phyloP scores from a whole-genome alignment of 495 filamentous ascomycete species.

The Aspergillus biplanus region DNA sequence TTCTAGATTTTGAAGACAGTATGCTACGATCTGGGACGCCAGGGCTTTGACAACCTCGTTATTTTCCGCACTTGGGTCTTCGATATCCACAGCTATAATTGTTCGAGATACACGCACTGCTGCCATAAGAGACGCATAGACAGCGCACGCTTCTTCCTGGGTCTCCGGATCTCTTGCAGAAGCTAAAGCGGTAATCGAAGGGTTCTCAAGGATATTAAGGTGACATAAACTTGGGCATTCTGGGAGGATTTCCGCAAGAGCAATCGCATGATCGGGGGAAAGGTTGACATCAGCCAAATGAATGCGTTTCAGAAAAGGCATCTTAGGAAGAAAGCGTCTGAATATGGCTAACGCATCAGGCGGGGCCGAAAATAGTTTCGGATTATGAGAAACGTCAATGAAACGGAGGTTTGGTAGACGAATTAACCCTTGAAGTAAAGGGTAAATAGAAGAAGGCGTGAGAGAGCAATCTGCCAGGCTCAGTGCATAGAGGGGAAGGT shows the following conservation, averaged over 20 bases:
- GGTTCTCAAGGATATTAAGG: slow-evolving; percentile 86
- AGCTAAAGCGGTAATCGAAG: slow-evolving; percentile 66
- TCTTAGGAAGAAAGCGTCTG: slow-evolving; percentile 80
- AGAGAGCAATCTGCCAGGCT: slow-evolving; percentile 89
- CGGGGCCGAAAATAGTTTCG: slow-evolving; percentile 70
- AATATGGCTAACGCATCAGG: slow-evolving; percentile 78
- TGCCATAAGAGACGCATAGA: slow-evolving; percentile 90
- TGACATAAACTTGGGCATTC: slow-evolving; percentile 84
- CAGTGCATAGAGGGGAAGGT: slow-evolving; percentile 74
- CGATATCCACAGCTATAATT: slow-evolving; percentile 89
- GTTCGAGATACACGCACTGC: slow-evolving; percentile 82
- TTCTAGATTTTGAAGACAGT: slow-evolving; percentile 91
- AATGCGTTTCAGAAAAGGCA: slow-evolving; percentile 79
- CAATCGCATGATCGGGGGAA: slow-evolving; percentile 83
- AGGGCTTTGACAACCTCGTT: slow-evolving; percentile 91
- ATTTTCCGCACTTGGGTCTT: slow-evolving; percentile 75
- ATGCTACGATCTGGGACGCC: slow-evolving; percentile 90
- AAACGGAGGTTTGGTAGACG: slow-evolving; percentile 79
- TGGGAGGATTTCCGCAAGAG: slow-evolving; percentile 84
- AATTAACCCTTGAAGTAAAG: slow-evolving; percentile 74
- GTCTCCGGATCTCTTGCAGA: slow-evolving; percentile 68
- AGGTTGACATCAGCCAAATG: slow-evolving; percentile 89
- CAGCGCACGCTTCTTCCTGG: slow-evolving; percentile 90
- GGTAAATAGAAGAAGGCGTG: slow-evolving; percentile 67
- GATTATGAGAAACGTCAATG: slow-evolving; percentile 90